Evolutionary conservation across 2,329 filamentous ascomycete species (phyloP), one percentile per base, ranked within the genome.

Genomic region (Talaromyces sp.): DNA sequence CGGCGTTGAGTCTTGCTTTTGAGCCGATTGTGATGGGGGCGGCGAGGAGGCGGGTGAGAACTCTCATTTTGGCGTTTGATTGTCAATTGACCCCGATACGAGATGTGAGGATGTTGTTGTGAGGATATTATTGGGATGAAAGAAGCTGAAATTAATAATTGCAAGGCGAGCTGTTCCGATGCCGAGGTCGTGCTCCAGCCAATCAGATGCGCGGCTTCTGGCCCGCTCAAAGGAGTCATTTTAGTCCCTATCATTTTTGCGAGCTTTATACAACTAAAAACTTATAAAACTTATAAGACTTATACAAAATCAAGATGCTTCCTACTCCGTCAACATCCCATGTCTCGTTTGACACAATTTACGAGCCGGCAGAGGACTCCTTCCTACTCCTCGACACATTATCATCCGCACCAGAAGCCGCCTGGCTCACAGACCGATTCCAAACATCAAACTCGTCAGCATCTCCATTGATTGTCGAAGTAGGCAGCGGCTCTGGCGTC

Each of bases 301-400:
- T n/a, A n/a, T n/a, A n/a, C 36, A 58, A 43, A 43, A 17, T 43
- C 31, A 63, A 34, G 34, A 97, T 97, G 93, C 87, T 99, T 31
- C 93, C 94, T 10, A 99, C 95, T 0, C 95, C 95, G 15, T 91
- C 92, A 65, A 99, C 95, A 2, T 91, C 91, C 25, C 95, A 99
- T 80, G 91, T 98, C 67, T 87, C 90, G 63, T 96, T 93, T 79
- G 87, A 91, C 76, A 88, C 90, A 64, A 89, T 98, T 71, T 99
- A 99, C 80, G 93, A 97, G 75, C 95, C 95, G 40, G 90, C 94
- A 11, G 95, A 99, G 79, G 95, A 99, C 81, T 97, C 93, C 5
- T 99, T 92, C 75, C 86, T 99, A 53, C 86, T 99, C 58, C 87
- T 99, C 34, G 94, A 99, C 80, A 96, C 93, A 0, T 85, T 99